Conservation (phyloP, 805 yeast genomes). For the Candida maesae region DNA sequence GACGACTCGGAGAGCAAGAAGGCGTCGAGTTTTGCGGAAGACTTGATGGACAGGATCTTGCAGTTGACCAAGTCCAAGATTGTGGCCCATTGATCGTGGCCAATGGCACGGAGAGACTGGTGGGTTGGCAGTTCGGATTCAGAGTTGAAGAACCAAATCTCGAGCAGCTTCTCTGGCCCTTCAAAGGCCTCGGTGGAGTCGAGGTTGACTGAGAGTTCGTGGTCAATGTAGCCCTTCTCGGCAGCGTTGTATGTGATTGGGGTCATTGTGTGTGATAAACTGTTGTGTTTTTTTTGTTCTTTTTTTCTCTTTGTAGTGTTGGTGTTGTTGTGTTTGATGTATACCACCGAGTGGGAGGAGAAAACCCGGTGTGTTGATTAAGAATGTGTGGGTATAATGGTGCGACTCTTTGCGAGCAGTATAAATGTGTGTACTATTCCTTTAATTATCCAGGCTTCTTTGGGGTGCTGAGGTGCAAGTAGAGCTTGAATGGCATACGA, state of each 20-base stretch:
- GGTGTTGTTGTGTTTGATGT: neutral
- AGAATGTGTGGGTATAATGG: neutral
- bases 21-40: conserved; percentile 67
- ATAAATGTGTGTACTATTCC: neutral
- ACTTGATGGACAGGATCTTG: conserved; percentile 77
- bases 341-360: conserved; percentile 21
- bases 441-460: conserved; percentile 23
- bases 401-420: neutral
- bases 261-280: too few species aligned
- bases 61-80: conserved; percentile 82
- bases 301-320: neutral
- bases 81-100: conserved; percentile 62
- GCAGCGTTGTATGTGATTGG: conserved; percentile 33
- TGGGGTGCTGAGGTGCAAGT: conserved; percentile 18
- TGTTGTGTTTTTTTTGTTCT: neutral
- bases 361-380: conserved; percentile 7
- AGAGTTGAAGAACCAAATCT: conserved; percentile 76
- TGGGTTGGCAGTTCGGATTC: conserved; percentile 32
- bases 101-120: conserved; percentile 59
- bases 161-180: conserved; percentile 94
- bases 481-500: conserved; percentile 18
- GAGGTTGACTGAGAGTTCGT: conserved; percentile 68
- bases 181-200: conserved; percentile 94
- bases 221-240: conserved; percentile 61
- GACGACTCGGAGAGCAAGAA: conserved; percentile 87